Percentiles rank a stretch among this genome's conserved stretches.
Conservation (phyloP, 352 stramenopile species). For the Phytophthora multivora region DNA sequence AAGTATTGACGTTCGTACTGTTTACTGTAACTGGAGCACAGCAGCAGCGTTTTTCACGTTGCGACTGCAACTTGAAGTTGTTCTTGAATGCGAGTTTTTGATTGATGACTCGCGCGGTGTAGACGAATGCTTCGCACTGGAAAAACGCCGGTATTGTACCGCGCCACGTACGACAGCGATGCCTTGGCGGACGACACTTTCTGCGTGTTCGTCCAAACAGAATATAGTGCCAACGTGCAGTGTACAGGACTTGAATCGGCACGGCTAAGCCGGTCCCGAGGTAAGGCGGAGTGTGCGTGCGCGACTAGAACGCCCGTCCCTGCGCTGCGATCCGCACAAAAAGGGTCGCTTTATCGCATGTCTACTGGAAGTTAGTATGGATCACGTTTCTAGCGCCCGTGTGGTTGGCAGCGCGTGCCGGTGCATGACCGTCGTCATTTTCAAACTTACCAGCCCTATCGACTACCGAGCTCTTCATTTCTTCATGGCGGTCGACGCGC, state of each 20-base stretch:
- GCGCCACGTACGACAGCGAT: too few relatives aligned
- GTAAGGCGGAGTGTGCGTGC: conserved; percentile 17
- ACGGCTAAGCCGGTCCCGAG: background rate
- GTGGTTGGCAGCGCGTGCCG: conserved; percentile 11
- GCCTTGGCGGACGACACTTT: background rate
- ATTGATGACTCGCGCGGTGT: background rate
- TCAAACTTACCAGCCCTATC: conserved; percentile 9
- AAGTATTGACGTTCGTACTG: background rate
- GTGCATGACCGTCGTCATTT: conserved; percentile 13
- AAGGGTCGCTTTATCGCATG: conserved; percentile 13
- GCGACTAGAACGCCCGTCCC: conserved; percentile 16
- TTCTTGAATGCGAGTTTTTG: conserved; percentile 23
- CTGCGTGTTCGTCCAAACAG: conserved; percentile 8
- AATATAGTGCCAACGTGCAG: too few relatives aligned
- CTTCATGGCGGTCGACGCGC: conserved; percentile 1
- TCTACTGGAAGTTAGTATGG: conserved; percentile 6
- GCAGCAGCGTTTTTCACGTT: background rate
- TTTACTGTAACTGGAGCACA: background rate
- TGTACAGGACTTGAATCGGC: background rate
- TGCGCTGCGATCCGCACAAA: conserved; percentile 25
- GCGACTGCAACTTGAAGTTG: conserved; percentile 29
- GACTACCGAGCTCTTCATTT: background rate
- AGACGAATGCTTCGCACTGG: too few relatives aligned
- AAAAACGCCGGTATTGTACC: too few relatives aligned
- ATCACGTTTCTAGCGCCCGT: conserved; percentile 5